phyloP scores from a whole-genome alignment of 805 yeast genomes.

The Kuraishia ogatae region DNA sequence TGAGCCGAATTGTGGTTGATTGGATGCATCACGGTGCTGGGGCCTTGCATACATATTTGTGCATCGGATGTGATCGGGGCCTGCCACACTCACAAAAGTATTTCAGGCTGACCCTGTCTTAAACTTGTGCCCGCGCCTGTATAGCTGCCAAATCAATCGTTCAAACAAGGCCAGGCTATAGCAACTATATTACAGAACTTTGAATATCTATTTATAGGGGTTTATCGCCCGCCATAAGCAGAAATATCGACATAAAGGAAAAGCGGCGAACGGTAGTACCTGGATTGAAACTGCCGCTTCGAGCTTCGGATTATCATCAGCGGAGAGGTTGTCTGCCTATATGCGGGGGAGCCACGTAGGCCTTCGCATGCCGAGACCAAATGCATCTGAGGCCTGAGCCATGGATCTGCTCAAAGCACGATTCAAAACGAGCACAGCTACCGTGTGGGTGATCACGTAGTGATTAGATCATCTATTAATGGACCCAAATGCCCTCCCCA shows the following conservation, averaged over 20 bases:
- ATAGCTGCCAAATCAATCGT: too few relatives aligned
- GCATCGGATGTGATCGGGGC: not conserved
- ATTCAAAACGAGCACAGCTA: not conserved
- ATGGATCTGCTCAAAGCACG: not conserved
- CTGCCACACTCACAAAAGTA: not conserved
- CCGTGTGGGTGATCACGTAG: not conserved
- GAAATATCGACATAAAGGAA: too few relatives aligned
- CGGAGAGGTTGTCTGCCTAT: not conserved
- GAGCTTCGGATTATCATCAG: not conserved
- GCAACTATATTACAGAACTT: too few relatives aligned
- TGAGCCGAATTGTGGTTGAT: not conserved
- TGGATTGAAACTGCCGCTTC: not conserved
- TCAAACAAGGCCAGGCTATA: too few relatives aligned
- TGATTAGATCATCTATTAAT: not conserved
- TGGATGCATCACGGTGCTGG: not conserved
- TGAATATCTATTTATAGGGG: too few relatives aligned
- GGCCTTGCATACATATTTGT: not conserved
- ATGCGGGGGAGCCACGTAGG: not conserved
- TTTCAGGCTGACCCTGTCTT: not conserved
- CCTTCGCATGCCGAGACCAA: not conserved
- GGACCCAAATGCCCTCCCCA: too few relatives aligned
- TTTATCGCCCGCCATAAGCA: too few relatives aligned
- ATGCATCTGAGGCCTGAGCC: not conserved
- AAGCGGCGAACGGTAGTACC: too few relatives aligned
- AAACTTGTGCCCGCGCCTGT: not conserved